A percentile compares a stretch with the other conserved stretches of the same genome.
These are phyloP conservation scores for Exophiala spinifera DNA, from an alignment of 2,329 filamentous ascomycete genomes.

Conservation along the genomic window DNA sequence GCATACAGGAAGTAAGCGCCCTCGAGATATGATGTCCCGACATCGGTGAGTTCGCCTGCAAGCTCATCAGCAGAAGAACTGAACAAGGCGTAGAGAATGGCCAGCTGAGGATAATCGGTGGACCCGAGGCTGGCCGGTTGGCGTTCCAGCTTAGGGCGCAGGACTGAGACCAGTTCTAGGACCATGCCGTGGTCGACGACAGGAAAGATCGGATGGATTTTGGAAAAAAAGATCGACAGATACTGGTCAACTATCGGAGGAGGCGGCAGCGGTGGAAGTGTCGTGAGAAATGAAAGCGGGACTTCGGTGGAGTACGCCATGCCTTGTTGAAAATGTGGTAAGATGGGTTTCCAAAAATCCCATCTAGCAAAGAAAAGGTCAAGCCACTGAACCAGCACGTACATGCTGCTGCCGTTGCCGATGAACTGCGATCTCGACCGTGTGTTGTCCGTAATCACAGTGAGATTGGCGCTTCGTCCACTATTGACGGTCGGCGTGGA, in stretches of 20 bases:
- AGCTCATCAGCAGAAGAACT: slow-evolving; percentile 10
- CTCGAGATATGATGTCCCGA: slow-evolving; percentile 1
- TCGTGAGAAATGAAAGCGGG: background rate
- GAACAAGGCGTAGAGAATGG: slow-evolving; percentile 4
- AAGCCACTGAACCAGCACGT: slow-evolving; percentile 12
- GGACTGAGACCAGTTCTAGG: background rate
- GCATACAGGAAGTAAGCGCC: slow-evolving; percentile 8
- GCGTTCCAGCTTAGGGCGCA: background rate
- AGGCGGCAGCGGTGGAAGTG: slow-evolving; percentile 5
- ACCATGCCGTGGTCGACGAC: background rate
- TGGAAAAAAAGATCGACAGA: background rate
- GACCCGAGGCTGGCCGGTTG: background rate
- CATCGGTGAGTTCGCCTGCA: background rate
- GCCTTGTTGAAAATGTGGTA: slow-evolving; percentile 11
- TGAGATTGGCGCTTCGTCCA: slow-evolving; percentile 4
- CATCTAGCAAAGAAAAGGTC: slow-evolving; percentile 11
- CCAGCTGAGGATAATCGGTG: slow-evolving; percentile 3
- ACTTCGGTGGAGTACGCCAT: slow-evolving; percentile 11
- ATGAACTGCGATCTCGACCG: slow-evolving; percentile 6
- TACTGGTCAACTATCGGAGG: background rate
- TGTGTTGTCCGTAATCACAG: slow-evolving; percentile 7
- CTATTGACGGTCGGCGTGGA: background rate
- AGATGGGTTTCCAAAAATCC: slow-evolving; percentile 8
- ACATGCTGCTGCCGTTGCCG: slow-evolving; percentile 11
- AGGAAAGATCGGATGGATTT: no score